phyloP scores from a whole-genome alignment of 306 rosid species.

The Delonix regia region DNA sequence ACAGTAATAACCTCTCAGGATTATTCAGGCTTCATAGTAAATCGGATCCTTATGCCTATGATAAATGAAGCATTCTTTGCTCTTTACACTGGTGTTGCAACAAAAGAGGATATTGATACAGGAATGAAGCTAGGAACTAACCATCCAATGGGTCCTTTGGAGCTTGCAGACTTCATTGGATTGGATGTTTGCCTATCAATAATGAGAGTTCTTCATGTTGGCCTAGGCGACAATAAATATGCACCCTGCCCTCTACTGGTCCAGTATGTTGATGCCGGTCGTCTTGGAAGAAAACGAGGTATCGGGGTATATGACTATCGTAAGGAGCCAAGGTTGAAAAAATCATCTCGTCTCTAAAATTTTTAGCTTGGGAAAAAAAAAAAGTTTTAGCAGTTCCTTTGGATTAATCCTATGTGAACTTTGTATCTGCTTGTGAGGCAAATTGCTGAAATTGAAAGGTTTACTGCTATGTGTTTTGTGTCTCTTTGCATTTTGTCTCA shows the following conservation, averaged over 20 bases:
- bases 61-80: slow-evolving; percentile 85
- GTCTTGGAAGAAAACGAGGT: slow-evolving; percentile 83
- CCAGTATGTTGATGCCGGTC: slow-evolving; percentile 84
- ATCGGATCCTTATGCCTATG: slow-evolving; percentile 90
- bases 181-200: slow-evolving; percentile 92
- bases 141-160: slow-evolving; percentile 96
- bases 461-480: neutral
- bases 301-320: slow-evolving; percentile 79
- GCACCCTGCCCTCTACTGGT: slow-evolving; percentile 92
- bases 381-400: neutral
- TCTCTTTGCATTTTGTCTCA: neutral
- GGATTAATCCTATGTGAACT: slow-evolving; percentile 3
- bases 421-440: slow-evolving; percentile 3
- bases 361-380: neutral
- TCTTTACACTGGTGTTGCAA: slow-evolving; percentile 76
- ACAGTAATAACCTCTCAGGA: slow-evolving; percentile 64
- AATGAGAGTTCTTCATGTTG: slow-evolving; percentile 87
- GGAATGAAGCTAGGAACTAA: slow-evolving; percentile 96
- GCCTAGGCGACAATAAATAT: slow-evolving; percentile 82
- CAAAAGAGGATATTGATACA: slow-evolving; percentile 84
- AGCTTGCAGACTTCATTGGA: slow-evolving; percentile 96
- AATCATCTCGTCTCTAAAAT: slow-evolving; percentile 58
- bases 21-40: slow-evolving; percentile 84
- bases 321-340: slow-evolving; percentile 31
- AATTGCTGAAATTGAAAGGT: neutral